Base-by-base conservation (phyloP, 768 basidiomycete genomes). In the Leccinum ochraceum region DNA sequence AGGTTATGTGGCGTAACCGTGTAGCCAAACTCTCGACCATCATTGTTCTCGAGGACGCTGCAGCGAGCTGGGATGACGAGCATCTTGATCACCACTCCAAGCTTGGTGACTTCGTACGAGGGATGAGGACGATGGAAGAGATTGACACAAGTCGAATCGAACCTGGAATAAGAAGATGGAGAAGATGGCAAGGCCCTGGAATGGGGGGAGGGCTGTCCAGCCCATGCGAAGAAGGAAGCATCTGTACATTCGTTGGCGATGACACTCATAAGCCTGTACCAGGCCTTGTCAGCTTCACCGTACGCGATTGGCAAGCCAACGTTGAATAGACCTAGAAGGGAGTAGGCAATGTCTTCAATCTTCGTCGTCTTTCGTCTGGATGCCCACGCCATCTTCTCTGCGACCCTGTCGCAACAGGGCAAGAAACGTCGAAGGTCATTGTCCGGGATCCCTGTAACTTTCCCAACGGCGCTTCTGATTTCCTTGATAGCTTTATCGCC, bases 301-400 rank as follows among this genome's bases (percentile, higher is more conserved):
- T 72, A 72, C 1, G 60, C 56, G 8, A 73, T 60, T 2, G 70
- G 60, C 8, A 73, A 20, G 20, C 58, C 64, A 54, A 67, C 58
- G 22, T 69, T 58, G 52, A 72, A 69, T 14, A 71, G 16, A 17
- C 67, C 67, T 6, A 72, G 57, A 17, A 73, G 62, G 2, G 57
- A 67, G 46, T 72, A 73, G 13, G 71, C 67, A 7, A 32, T 28
- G 44, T 73, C 71, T 52, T 73, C 71, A 13, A 60, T 53, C 32
- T 63, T 62, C 3, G 64, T 67, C 24, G 71, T 72, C 42, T 34
- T 66, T 36, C 72, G 62, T 34, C 63, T 60, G 11, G 72, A 67
- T 5, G 68, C 68, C 72, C 70, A 71, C 3, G 6, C 36, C 62
- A 71, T 66, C 32, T 62, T 67, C 52, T 69, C 67, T 6, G 60